A percentile compares a stretch with the other conserved stretches of the same genome.
These are phyloP conservation scores for Violaceomyces palustris DNA, from an alignment of 1,284 basidiomycete genomes.

Conservation along the genomic window DNA sequence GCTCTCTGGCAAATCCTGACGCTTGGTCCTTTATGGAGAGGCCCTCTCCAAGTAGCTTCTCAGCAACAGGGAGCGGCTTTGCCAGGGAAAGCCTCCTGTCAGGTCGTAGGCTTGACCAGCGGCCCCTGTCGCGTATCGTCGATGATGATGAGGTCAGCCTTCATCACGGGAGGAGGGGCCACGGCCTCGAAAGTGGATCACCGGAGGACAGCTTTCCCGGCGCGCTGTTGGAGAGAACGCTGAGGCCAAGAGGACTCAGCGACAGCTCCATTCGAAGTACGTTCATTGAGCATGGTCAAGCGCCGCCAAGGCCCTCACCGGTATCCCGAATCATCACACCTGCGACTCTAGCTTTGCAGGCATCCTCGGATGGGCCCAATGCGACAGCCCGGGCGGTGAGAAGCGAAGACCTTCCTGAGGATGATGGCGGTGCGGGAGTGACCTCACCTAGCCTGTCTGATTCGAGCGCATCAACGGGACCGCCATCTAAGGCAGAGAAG, in stretches of 20 bases:
- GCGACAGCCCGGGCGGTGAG: too few relatives aligned
- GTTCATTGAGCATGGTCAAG: conserved; percentile 34
- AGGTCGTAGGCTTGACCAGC: too few relatives aligned
- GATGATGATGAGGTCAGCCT: conserved; percentile 45
- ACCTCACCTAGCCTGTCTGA: too few relatives aligned
- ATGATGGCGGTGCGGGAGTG: too few relatives aligned
- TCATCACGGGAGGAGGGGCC: conserved; percentile 19
- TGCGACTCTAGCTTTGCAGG: conserved; percentile 36
- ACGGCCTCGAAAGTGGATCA: not conserved
- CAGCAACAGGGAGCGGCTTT: too few relatives aligned
- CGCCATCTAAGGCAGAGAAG: too few relatives aligned
- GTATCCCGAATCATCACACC: conserved; percentile 44
- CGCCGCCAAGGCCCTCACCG: conserved; percentile 13
- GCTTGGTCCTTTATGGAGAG: too few relatives aligned
- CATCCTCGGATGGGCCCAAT: too few relatives aligned
- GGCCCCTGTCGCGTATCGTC: conserved; percentile 31
- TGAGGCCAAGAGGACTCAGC: conserved; percentile 41
- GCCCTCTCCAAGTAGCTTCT: too few relatives aligned
- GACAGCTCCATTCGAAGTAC: conserved; percentile 48
- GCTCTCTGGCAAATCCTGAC: conserved; percentile 6
- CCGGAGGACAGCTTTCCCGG: conserved; percentile 8
- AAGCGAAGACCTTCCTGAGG: too few relatives aligned
- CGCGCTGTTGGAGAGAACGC: conserved; percentile 10
- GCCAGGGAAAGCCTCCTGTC: too few relatives aligned
- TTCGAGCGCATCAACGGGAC: too few relatives aligned